Evolutionary conservation across 345 rosid genomes (phyloP), one percentile per base, ranked within the genome.

Genomic region (Reutealis trisperma): DNA sequence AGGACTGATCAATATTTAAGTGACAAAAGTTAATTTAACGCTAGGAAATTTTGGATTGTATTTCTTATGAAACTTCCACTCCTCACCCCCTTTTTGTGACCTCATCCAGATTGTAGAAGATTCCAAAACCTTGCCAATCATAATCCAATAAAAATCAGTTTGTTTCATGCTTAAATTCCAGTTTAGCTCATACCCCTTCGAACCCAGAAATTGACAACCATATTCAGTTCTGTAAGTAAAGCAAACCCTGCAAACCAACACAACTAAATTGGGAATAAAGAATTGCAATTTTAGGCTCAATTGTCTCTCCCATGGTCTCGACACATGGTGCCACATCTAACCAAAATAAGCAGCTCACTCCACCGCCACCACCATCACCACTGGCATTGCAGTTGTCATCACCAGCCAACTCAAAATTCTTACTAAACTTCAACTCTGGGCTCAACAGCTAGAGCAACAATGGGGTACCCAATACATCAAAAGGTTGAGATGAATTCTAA

Each of bases 381-480:
- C 45, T 55, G 51, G 73, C 25, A 30, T 37, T 54, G 41, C 30
- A 72, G 54, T 63, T 45, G 15, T 54, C 16, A 25, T 59, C 41
- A 72, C 42, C 75, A 72, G 11, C 18, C 44, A 44, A 60, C 42
- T 52, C 60, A 58, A 52, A 70, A 52, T 21, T 25, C 18, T 72
- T 7, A 44, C 52, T 25, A 22, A 60, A 67, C 67, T 72, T 72
- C 57, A 16, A 51, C 55, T 72, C 9, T 61, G 32, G 58, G 32
- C 47, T 45, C 55, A 45, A 47, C 18, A 49, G 25, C 41, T 45
- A 47, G 41, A 52, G 71, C 42, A 66, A 44, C 49, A 44, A 37
- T 11, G 71, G 8, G 19, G 49, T 1, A 75, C 11, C 51, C 16
- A 24, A 65, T 6, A 49, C 11, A 4, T 24, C 62, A 54, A 3